Base-by-base conservation (phyloP, 768 basidiomycete species). In the Mycena venus region DNA sequence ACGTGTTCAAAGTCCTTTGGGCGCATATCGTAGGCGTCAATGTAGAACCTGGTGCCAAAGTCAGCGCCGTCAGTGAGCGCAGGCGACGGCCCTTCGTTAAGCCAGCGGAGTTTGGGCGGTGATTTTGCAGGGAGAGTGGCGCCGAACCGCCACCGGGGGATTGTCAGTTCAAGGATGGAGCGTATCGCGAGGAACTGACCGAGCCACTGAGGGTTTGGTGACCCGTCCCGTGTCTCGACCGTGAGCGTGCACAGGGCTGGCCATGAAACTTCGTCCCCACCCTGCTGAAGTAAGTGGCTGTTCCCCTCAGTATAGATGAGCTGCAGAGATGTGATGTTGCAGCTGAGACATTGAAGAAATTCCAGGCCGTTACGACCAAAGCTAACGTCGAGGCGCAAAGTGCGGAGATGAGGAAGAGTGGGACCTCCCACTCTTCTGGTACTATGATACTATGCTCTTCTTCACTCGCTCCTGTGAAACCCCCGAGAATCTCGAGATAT, bases 401-500 rank as follows among this genome's bases (percentile, higher is more conserved):
- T 72, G 31, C n/a, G 63, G 19, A 72, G 56, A 21, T 38, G 55
- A 55, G 70, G 29, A 51, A 72, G 7, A 49, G 40, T 2, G 62
- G 62, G 5, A 34, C 42, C 11, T 60, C 58, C 68, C 68, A 51
- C 0, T 61, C 34, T 17, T 21, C 51, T 15, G 70, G 51, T 5
- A 66, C 29, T 31, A 2, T 23, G 25, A 56, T 58, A 6, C 23
- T 4, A 15, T 10, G 6, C 17, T 63, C 42, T 23, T 65, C 56
- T 27, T 4, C 25, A n/a, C n/a, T 5, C 6, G 4, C 4, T 2
- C 36, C 58, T 23, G 29, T 29, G 31, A 61, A 60, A 1, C 59
- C 60, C 21, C 65, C 72, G 2, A 51, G 7, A 12, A 72, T 60
- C 27, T 72, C 64, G 49, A 72, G 63, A 25, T 29, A 34, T n/a